Evolutionary conservation across 768 basidiomycete genomes (phyloP).

Genomic region (Rhizopogon vulgaris): DNA sequence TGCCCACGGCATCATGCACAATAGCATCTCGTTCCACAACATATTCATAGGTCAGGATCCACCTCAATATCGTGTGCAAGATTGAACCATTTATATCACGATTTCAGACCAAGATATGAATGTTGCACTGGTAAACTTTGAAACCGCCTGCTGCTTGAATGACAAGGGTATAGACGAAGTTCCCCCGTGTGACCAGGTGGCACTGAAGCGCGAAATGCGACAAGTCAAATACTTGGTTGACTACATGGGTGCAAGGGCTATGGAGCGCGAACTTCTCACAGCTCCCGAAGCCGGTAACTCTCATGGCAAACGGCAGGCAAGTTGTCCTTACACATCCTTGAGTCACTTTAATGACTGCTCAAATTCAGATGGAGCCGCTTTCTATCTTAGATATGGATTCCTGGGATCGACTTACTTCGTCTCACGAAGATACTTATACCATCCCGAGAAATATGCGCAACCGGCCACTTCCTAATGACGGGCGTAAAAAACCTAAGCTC

Average conservation of each 20-base stretch:
- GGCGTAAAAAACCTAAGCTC: neutral
- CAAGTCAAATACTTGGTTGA: constrained; percentile 15
- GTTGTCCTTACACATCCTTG: neutral
- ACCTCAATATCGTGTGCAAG: neutral
- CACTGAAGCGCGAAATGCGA: constrained; percentile 14
- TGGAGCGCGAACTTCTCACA: constrained; percentile 1
- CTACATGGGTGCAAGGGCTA: constrained; percentile 8
- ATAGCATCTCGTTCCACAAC: constrained; percentile 9
- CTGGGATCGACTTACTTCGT: constrained; percentile 1
- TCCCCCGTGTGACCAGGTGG: constrained; percentile 4
- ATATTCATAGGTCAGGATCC: constrained; percentile 15
- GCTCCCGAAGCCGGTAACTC: too few species aligned
- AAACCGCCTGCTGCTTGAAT: constrained; percentile 3
- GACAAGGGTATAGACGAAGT: neutral
- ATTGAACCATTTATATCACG: neutral
- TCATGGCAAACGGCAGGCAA: neutral
- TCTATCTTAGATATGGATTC: neutral
- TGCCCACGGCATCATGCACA: constrained; percentile 16
- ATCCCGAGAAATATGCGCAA: neutral
- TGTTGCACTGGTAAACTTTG: constrained; percentile 7
- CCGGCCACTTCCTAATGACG: constrained; percentile 6
- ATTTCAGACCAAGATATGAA: neutral
- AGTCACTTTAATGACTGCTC: neutral
- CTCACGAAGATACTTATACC: neutral
- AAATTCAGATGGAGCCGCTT: neutral